These are phyloP conservation scores for Telfairia occidentalis DNA, from an alignment of 331 rosid species.

Conservation along the genomic window DNA sequence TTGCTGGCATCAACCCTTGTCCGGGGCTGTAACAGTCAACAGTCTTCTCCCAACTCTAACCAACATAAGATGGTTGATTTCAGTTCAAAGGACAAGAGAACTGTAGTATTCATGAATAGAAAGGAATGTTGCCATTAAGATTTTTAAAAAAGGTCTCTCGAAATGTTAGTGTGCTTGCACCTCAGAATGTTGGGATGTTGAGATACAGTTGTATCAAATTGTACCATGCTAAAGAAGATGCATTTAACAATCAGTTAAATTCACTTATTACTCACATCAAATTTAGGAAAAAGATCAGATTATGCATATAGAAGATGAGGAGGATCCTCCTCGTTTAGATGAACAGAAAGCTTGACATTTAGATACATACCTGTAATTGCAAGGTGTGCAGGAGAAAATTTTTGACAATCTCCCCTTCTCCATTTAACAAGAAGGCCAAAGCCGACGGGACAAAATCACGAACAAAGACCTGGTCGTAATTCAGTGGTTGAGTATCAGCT, in stretches of 20 bases:
- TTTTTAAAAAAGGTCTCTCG: neutral
- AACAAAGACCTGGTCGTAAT: slow-evolving; percentile 82
- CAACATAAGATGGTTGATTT: slow-evolving; percentile 5
- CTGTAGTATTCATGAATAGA: neutral
- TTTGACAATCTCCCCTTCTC: slow-evolving; percentile 74
- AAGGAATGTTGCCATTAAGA: neutral
- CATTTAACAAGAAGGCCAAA: slow-evolving; percentile 78
- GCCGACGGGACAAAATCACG: slow-evolving; percentile 87
- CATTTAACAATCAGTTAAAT: neutral
- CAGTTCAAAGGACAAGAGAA: neutral
- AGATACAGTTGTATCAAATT: neutral
- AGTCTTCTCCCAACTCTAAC: slow-evolving; percentile 88
- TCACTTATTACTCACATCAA: neutral
- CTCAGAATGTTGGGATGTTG: neutral
- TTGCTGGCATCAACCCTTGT: slow-evolving; percentile 93
- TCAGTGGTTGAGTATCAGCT: slow-evolving; percentile 54
- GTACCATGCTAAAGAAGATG: neutral
- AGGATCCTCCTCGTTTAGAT: neutral
- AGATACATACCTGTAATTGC: slow-evolving; percentile 59
- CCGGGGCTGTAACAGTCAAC: slow-evolving; percentile 93
- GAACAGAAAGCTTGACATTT: neutral
- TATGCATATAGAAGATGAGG: neutral
- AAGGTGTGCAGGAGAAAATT: slow-evolving; percentile 79
- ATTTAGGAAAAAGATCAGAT: neutral
- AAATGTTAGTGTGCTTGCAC: neutral